Percentiles rank a stretch among this genome's conserved stretches.
Conservation (phyloP, 257 asterid species). For the Ligustrum vulgare region DNA sequence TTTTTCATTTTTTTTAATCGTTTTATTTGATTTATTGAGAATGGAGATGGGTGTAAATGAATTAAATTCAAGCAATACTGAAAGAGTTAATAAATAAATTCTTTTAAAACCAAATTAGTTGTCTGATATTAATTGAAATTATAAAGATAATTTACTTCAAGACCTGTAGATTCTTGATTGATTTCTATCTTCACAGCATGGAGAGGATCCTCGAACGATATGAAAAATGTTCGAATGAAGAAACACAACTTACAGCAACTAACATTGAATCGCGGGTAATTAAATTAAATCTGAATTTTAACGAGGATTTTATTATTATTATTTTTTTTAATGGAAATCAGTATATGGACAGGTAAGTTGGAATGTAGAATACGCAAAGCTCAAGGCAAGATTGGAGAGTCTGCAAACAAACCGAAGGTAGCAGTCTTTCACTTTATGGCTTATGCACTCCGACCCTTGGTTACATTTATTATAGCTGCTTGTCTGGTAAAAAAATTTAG, state of each 20-base stretch:
- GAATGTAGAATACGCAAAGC: slow-evolving; percentile 45
- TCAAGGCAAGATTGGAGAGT: slow-evolving; percentile 47
- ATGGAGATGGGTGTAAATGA: too few species aligned
- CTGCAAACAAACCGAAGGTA: slow-evolving; percentile 46
- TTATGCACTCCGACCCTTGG: too few species aligned
- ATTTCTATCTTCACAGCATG: slow-evolving; percentile 49
- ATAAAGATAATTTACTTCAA: too few species aligned
- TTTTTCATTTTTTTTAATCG: too few species aligned
- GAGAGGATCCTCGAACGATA: slow-evolving; percentile 80
- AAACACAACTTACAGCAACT: slow-evolving; percentile 47
- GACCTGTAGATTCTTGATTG: neutral
- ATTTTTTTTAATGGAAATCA: neutral
- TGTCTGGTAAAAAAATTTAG: too few species aligned
- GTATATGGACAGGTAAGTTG: slow-evolving; percentile 39
- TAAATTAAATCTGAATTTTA: neutral
- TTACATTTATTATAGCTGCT: neutral
- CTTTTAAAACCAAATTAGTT: too few species aligned
- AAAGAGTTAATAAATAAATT: too few species aligned
- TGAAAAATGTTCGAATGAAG: slow-evolving; percentile 70
- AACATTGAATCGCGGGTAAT: slow-evolving; percentile 53
- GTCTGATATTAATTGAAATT: too few species aligned
- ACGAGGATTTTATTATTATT: neutral
- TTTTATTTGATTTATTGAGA: too few species aligned
- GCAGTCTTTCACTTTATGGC: neutral
- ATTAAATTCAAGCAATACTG: too few species aligned